These are phyloP conservation scores for Coccomyxa sp. DNA, from an alignment of 139 green algal species.

Conservation along the genomic window DNA sequence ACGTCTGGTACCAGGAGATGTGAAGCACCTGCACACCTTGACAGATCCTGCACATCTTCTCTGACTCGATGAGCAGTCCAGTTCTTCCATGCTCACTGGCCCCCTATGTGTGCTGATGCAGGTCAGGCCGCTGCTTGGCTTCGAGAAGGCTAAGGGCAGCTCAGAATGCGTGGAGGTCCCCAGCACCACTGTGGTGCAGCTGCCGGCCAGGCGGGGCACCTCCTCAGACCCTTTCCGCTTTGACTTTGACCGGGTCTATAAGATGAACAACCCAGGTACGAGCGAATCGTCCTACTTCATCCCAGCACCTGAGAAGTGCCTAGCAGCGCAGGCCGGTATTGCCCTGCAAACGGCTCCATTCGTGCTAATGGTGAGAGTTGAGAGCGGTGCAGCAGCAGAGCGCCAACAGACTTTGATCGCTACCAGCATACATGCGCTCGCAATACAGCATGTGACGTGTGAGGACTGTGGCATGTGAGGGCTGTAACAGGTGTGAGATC, in stretches of 20 bases:
- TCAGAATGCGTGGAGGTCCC: conserved; percentile 15
- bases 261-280: not conserved
- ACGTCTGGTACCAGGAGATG: not conserved
- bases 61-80: not conserved
- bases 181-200: conserved; percentile 9
- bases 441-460: too few relatives aligned
- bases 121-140: conserved; percentile 28
- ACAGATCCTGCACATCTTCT: not conserved
- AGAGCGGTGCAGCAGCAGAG: too few relatives aligned
- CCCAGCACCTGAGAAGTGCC: too few relatives aligned
- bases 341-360: too few relatives aligned
- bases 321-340: too few relatives aligned
- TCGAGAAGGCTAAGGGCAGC: conserved; percentile 24
- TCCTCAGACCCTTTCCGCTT: conserved; percentile 21
- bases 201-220: conserved; percentile 10
- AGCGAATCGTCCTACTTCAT: too few relatives aligned
- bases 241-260: conserved; percentile 31
- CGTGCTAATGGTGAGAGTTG: too few relatives aligned
- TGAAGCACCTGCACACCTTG: not conserved
- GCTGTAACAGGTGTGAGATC: too few relatives aligned
- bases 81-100: not conserved
- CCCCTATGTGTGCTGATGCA: not conserved
- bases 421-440: too few relatives aligned
- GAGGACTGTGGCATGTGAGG: too few relatives aligned
- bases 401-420: too few relatives aligned